Base-by-base conservation (phyloP, 2,329 filamentous ascomycete species). In the Epichloe sp. region DNA sequence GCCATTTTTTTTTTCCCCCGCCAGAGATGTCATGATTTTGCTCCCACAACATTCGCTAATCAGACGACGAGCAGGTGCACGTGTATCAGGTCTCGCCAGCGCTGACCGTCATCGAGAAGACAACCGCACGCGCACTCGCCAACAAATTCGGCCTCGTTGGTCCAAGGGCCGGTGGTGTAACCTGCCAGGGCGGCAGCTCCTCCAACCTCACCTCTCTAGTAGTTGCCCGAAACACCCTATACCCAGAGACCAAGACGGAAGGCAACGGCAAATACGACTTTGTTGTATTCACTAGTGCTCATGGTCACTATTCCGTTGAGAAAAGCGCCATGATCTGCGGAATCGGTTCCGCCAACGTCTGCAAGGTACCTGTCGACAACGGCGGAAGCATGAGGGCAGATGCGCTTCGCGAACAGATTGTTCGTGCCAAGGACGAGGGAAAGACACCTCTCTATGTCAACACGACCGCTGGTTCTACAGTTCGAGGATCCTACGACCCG, bases 51-150 rank as follows among this genome's bases (percentile, higher is more conserved):
- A 19, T 38, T 21, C 15, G 48, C 40, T 42, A 37, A 52, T 50
- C 26, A 53, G 42, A 17, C 12, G 14, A 17, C 14, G 37, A 37
- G 31, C 52, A 83, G 80, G 72, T 90, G 15, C 93, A 97, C 66
- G 88, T 97, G 54, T 97, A 89, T 71, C 85, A 91, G 69, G 90
- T 95, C 52, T 95, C 91, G 0, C 93, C 93, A 0, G 89, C 86
- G 7, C 73, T 97, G 47, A 88, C 88, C 0, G 68, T 95, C 7
- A 81, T 97, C 55, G 93, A 97, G 68, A 96, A 95, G 66, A 77
- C 80, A 49, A 94, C 88, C 0, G 80, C 85, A 12, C 77, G 76
- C 41, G 75, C 78, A 1, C 74, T 98, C 19, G 91, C 91, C 1
- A 68, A 72, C 2, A 73, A 90, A 21, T 95, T 95, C 60, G 88